phyloP scores from a whole-genome alignment of 129 eudicot species.

The Oenanthe sinensis region DNA sequence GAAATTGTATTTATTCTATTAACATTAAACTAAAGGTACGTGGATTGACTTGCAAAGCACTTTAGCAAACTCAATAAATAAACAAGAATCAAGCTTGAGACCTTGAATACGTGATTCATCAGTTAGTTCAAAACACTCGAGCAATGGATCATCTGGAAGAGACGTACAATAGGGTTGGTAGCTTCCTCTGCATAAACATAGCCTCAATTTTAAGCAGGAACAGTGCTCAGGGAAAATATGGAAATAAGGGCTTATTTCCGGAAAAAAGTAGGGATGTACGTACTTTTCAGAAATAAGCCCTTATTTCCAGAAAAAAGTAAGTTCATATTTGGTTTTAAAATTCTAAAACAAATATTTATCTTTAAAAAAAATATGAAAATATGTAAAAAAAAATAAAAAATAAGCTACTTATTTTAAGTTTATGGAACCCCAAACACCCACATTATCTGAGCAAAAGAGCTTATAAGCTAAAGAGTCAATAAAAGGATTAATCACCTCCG shows the following conservation, averaged over 20 bases:
- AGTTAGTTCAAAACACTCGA: slow-evolving; percentile 61
- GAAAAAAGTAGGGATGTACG: no score
- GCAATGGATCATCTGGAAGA: slow-evolving; percentile 92
- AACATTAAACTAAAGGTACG: neutral
- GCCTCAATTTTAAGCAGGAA: neutral
- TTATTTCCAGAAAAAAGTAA: no score
- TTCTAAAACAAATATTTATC: no score
- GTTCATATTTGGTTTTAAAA: no score
- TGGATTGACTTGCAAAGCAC: neutral
- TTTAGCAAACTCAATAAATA: neutral
- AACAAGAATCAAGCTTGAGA: slow-evolving; percentile 6
- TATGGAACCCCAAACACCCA: no score
- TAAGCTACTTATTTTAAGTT: no score
- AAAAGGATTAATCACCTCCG: slow-evolving; percentile 44
- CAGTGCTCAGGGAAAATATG: neutral
- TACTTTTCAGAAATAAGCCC: no score
- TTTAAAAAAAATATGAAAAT: no score
- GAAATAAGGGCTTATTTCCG: no score
- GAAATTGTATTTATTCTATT: no score
- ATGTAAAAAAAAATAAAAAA: no score
- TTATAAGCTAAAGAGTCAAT: slow-evolving; percentile 7
- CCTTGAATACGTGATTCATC: slow-evolving; percentile 55
- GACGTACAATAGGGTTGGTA: slow-evolving; percentile 90
- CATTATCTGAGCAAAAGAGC: slow-evolving; percentile 2
- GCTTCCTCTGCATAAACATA: slow-evolving; percentile 58